A percentile compares a stretch with the other conserved stretches of the same genome.
These are phyloP conservation scores for Metschnikowia vanudenii DNA, from an alignment of 805 yeast genomes.

Conservation along the genomic window DNA sequence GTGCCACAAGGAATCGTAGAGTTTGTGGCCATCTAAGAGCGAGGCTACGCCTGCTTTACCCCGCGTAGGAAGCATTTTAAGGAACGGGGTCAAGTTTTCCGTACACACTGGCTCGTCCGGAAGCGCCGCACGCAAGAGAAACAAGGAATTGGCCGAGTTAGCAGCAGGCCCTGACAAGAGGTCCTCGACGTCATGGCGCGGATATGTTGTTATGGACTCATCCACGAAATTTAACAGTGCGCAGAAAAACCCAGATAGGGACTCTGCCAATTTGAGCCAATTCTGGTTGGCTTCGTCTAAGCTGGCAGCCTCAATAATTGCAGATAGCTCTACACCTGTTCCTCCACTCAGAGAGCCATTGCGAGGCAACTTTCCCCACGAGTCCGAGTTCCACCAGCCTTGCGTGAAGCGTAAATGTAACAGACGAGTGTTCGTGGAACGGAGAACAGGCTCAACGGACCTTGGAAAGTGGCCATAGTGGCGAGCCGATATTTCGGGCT, in stretches of 20 bases:
- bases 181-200: constrained; percentile 40
- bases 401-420: constrained; percentile 84
- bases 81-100: constrained; percentile 90
- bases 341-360: constrained; percentile 81
- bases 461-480: constrained; percentile 78
- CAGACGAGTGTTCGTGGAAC: constrained; percentile 64
- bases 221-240: constrained; percentile 92
- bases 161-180: constrained; percentile 28
- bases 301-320: constrained; percentile 65
- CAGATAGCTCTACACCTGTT: constrained; percentile 93
- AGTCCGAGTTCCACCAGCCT: constrained; percentile 91
- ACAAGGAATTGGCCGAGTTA: constrained; percentile 39
- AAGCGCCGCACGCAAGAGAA: constrained; percentile 74
- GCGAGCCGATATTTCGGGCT: constrained; percentile 12
- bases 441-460: constrained; percentile 73
- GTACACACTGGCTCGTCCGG: constrained; percentile 97
- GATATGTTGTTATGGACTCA: constrained; percentile 66
- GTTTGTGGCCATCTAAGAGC: constrained; percentile 82
- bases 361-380: constrained; percentile 80
- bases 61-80: constrained; percentile 86
- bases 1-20: constrained; percentile 93
- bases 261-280: constrained; percentile 74
- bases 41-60: constrained; percentile 88
- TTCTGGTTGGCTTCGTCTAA: constrained; percentile 53
- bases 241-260: constrained; percentile 88